Evolutionary conservation across 2,329 filamentous ascomycete species (phyloP).

Genomic region (Simplicillium aogashimaense): DNA sequence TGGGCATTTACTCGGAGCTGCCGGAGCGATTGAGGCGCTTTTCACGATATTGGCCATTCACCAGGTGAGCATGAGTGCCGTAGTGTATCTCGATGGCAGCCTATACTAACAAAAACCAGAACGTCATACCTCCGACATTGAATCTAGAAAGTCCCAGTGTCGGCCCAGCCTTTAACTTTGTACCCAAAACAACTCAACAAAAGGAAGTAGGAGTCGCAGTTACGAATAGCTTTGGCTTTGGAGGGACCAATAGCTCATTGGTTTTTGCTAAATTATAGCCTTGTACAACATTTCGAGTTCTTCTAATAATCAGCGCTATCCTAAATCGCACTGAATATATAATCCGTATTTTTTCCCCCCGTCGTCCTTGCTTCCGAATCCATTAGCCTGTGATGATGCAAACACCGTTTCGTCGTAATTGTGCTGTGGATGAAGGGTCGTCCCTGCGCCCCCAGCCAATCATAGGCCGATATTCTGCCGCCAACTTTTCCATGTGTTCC

Average conservation of each 20-base stretch:
- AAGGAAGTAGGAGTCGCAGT: conserved; percentile 63
- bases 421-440: neutral
- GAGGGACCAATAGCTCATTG: conserved; percentile 86
- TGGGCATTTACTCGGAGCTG: conserved; percentile 84
- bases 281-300: too few species aligned
- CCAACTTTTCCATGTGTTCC: conserved; percentile 4
- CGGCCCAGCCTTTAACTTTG: conserved; percentile 75
- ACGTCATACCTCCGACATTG: conserved; percentile 72
- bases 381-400: too few species aligned
- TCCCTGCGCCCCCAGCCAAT: neutral
- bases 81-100: neutral
- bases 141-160: conserved; percentile 63
- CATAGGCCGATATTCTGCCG: conserved; percentile 13
- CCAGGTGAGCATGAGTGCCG: conserved; percentile 47
- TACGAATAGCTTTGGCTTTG: conserved; percentile 96
- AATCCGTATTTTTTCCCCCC: neutral
- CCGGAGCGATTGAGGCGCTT: conserved; percentile 82
- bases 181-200: conserved; percentile 61
- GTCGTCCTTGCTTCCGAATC: too few species aligned
- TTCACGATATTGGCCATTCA: conserved; percentile 73
- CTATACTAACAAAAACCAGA: conserved; percentile 37
- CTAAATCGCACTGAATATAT: neutral
- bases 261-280: conserved; percentile 48
- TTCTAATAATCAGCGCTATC: too few species aligned
- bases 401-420: too few species aligned